phyloP scores from a whole-genome alignment of 169 alveolate genomes.

The Plasmodium falciparum region DNA sequence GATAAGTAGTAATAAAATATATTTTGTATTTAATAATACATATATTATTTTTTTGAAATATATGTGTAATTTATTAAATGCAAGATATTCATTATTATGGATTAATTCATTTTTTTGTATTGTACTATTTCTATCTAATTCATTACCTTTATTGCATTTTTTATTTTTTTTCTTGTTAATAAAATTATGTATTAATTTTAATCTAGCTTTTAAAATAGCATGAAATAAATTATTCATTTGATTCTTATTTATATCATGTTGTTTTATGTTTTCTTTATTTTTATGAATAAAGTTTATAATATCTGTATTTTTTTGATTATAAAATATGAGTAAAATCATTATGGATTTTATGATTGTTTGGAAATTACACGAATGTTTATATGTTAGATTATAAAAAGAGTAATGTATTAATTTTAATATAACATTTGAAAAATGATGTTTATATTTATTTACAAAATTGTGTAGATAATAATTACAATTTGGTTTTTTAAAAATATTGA shows the following conservation, averaged over 20 bases:
- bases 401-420: slow-evolving; percentile 38
- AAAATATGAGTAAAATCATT: slow-evolving; percentile 39
- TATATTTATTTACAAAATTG: slow-evolving; percentile 38
- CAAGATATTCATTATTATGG: neutral
- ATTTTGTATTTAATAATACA: slow-evolving; percentile 54
- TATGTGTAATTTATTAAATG: slow-evolving; percentile 15
- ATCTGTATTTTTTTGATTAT: slow-evolving; percentile 35
- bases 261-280: too few relatives aligned
- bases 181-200: slow-evolving; percentile 41
- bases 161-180: slow-evolving; percentile 11
- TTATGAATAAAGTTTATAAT: slow-evolving; percentile 10
- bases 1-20: slow-evolving; percentile 42
- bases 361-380: slow-evolving; percentile 19
- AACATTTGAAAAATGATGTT: slow-evolving; percentile 55
- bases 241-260: too few relatives aligned
- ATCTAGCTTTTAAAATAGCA: slow-evolving; percentile 32
- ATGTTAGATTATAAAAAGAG: slow-evolving; percentile 54
- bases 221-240: slow-evolving; percentile 32
- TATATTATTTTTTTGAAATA: slow-evolving; percentile 22
- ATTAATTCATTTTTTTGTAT: too few relatives aligned
- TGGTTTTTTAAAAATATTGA: slow-evolving; percentile 35
- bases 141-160: neutral
- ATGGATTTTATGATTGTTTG: slow-evolving; percentile 37
- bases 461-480: slow-evolving; percentile 34
- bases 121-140: too few relatives aligned